Base-by-base conservation (phyloP, 2,329 filamentous ascomycete species). In the Aspergillus fumigatus region DNA sequence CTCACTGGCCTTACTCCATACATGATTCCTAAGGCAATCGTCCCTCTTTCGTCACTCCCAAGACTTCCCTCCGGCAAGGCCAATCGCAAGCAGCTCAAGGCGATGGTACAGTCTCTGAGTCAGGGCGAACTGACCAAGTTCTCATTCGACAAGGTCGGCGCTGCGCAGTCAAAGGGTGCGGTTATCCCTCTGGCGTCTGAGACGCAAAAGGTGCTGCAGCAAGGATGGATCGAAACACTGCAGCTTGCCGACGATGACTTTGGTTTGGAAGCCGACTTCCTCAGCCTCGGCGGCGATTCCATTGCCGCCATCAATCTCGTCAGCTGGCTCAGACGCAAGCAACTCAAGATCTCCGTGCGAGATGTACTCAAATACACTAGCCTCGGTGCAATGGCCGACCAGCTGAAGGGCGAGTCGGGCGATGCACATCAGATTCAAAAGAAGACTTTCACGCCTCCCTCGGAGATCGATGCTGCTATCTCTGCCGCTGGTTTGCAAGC, bases 1-100 rank as follows among this genome's bases (percentile, higher is more conserved):
- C 41, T 45, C 19, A 45, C 41, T 19, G 41, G 41, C 1, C 41
- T 45, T 7, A 45, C 41, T 10, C 41, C 41, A 2, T 45, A 45
- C 19, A 45, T 45, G 41, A 45, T 45, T 45, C 41, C 41, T 2
- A 45, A 45, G 8, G 41, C 41, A 23, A 23, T 45, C 11, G 41
- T 40, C n/a, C 45, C n/a, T 23, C 48, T 53, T 1, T n/a, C 51
- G 11, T 21, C 27, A 1, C 35, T 53, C 26, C 51, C 55, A 51
- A 58, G 19, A 68, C 23, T 53, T 10, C 52, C 43, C 14, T 53
- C 29, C n/a, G 52, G 52, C 8, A 53, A 53, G 29, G 52, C 52
- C 26, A 48, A 53, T 21, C 52, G 52, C 26, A 53, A 53, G 6
- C 43, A 48, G 29, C 41, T 53, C 26, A 53, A 41, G 43, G 43